Conservation (phyloP, 139 green algal genomes). For the Desmodesmus armatus region DNA sequence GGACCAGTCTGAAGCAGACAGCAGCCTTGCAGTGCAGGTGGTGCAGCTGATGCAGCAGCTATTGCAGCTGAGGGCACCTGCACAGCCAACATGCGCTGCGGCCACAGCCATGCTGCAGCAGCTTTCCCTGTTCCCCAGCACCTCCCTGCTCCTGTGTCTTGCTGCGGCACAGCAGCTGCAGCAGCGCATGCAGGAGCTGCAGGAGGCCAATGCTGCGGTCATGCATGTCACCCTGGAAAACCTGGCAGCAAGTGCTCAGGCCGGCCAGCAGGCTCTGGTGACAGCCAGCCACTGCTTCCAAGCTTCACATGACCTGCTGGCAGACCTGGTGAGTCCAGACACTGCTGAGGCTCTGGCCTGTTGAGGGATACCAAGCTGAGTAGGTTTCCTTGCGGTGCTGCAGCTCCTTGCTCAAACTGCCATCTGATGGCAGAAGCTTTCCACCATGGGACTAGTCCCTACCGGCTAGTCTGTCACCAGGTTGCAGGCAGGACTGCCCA, state of each 20-base stretch:
- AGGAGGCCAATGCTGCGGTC: neutral
- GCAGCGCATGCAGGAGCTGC: neutral
- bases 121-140: conserved; percentile 10
- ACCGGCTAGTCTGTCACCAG: neutral
- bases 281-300: conserved; percentile 4
- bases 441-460: neutral
- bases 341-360: neutral
- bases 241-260: neutral
- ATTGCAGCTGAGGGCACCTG: neutral
- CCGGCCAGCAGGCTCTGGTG: neutral
- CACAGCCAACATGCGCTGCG: neutral
- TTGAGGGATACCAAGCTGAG: neutral
- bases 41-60: conserved; percentile 23
- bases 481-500: neutral
- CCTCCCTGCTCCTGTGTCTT: conserved; percentile 2
- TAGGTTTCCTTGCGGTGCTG: neutral
- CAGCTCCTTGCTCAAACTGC: no score
- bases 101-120: conserved; percentile 24
- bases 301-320: conserved; percentile 1
- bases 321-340: conserved; percentile 14
- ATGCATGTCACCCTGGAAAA: neutral
- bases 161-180: conserved; percentile 21
- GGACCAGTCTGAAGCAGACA: neutral
- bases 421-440: no score
- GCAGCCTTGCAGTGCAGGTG: neutral